Percentiles rank a stretch among this genome's conserved stretches.
Conservation (phyloP, 305 asterid species). For the Fraxinus latifolia region DNA sequence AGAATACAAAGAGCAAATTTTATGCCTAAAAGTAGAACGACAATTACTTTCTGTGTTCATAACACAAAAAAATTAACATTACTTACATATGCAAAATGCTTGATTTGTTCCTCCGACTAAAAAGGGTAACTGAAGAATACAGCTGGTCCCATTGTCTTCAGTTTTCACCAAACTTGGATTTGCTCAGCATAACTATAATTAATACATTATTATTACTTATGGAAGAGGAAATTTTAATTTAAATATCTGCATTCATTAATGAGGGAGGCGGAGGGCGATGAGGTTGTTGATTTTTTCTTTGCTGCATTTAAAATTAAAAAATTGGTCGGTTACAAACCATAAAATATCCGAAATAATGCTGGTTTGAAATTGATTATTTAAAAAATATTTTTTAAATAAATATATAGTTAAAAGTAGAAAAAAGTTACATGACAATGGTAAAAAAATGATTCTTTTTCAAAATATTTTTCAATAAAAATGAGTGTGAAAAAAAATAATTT, state of each 20-base stretch:
- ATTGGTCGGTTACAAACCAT: background rate
- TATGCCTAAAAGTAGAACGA: slow-evolving; percentile 37
- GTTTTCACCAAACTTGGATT: slow-evolving; percentile 41
- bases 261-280: slow-evolving; percentile 4
- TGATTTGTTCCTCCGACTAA: slow-evolving; percentile 29
- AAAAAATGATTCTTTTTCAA: background rate
- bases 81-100: slow-evolving; percentile 26
- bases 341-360: background rate
- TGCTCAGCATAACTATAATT: slow-evolving; percentile 32
- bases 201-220: slow-evolving; percentile 19
- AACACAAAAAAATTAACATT: slow-evolving; percentile 21
- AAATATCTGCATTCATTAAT: slow-evolving; percentile 34
- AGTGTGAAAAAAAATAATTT: background rate
- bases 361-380: background rate
- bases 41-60: slow-evolving; percentile 25
- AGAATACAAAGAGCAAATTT: slow-evolving; percentile 33
- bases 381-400: too few relatives aligned
- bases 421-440: background rate
- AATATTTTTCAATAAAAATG: too few relatives aligned
- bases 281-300: slow-evolving; percentile 39
- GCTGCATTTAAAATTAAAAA: slow-evolving; percentile 39
- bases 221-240: slow-evolving; percentile 23
- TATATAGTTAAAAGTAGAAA: too few relatives aligned
- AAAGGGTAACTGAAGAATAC: slow-evolving; percentile 42
- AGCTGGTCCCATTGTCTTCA: slow-evolving; percentile 46